Conservation (phyloP, 768 basidiomycete species). For the Leccinum ochraceum region DNA sequence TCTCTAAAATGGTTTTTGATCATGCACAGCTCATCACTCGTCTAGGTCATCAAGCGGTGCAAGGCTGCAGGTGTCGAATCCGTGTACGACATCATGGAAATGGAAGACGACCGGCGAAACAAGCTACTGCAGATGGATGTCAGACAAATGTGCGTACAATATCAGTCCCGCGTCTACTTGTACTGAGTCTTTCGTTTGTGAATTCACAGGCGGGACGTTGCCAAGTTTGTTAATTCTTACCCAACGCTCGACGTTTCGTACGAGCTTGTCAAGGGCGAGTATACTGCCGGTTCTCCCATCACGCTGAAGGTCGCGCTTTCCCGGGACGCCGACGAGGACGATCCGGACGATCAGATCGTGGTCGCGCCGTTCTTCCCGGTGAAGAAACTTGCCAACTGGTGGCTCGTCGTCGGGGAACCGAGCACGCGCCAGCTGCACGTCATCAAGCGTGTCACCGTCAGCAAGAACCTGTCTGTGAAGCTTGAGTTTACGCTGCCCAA, state of each 20-base stretch:
- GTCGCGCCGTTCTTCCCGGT: slow-evolving; percentile 93
- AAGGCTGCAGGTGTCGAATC: slow-evolving; percentile 79
- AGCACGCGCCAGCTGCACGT: slow-evolving; percentile 77
- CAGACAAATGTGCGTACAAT: slow-evolving; percentile 71
- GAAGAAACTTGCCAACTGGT: slow-evolving; percentile 95
- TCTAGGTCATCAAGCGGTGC: slow-evolving; percentile 82
- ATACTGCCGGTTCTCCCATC: slow-evolving; percentile 85
- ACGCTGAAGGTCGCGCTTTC: slow-evolving; percentile 75
- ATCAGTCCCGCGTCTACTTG: background rate
- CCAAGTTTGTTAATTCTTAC: slow-evolving; percentile 94
- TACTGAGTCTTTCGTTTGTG: background rate
- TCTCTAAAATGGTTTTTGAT: background rate
- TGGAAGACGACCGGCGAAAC: slow-evolving; percentile 91
- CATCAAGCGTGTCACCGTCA: slow-evolving; percentile 84
- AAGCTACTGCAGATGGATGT: slow-evolving; percentile 82
- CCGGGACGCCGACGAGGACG: slow-evolving; percentile 80
- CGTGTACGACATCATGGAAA: slow-evolving; percentile 97
- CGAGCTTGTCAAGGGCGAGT: slow-evolving; percentile 83
- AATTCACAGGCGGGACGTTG: slow-evolving; percentile 79
- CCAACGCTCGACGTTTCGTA: slow-evolving; percentile 92
- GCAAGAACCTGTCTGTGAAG: slow-evolving; percentile 70
- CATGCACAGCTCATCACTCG: slow-evolving; percentile 5
- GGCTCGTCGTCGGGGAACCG: slow-evolving; percentile 92
- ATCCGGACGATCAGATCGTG: slow-evolving; percentile 73
- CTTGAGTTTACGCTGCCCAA: slow-evolving; percentile 88